phyloP scores from a whole-genome alignment of 306 rosid species.

The Cicer cuneatum region DNA sequence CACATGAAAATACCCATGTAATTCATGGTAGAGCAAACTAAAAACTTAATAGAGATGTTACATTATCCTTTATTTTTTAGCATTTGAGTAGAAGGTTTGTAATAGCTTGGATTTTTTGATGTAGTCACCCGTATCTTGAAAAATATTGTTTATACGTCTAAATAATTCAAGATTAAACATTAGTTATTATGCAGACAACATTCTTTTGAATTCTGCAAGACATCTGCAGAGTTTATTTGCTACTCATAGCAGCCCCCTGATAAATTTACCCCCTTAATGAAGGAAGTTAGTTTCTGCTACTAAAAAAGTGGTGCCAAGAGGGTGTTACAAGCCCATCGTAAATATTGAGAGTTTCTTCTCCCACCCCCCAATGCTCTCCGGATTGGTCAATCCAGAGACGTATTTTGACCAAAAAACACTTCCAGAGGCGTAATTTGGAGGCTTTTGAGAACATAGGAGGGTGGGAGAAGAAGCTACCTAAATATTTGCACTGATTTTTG shows the following conservation, averaged over 20 bases:
- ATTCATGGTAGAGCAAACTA: slow-evolving; percentile 3
- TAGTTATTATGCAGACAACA: slow-evolving; percentile 9
- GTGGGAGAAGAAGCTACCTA: too few relatives aligned
- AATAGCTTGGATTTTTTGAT: slow-evolving; percentile 16
- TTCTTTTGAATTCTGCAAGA: slow-evolving; percentile 26
- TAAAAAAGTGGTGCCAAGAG: slow-evolving; percentile 28
- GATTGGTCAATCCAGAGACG: too few relatives aligned
- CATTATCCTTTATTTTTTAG: slow-evolving; percentile 30
- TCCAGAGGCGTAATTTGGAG: too few relatives aligned
- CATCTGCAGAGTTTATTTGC: slow-evolving; percentile 16
- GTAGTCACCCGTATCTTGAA: slow-evolving; percentile 4
- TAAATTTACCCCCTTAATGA: slow-evolving; percentile 5
- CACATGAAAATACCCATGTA: not conserved
- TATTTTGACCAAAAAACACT: too few relatives aligned
- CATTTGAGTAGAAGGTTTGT: slow-evolving; percentile 17
- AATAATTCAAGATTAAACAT: slow-evolving; percentile 14
- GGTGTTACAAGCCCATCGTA: not conserved
- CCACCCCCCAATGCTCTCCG: too few relatives aligned
- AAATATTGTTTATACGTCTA: slow-evolving; percentile 5
- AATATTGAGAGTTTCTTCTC: too few relatives aligned
- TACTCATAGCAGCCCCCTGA: slow-evolving; percentile 1
- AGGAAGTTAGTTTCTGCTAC: slow-evolving; percentile 12
- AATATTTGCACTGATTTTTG: not conserved
- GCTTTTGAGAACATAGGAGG: too few relatives aligned
- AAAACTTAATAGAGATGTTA: slow-evolving; percentile 7